phyloP scores from a whole-genome alignment of 345 rosid species.

The Moricandia moricandioides region DNA sequence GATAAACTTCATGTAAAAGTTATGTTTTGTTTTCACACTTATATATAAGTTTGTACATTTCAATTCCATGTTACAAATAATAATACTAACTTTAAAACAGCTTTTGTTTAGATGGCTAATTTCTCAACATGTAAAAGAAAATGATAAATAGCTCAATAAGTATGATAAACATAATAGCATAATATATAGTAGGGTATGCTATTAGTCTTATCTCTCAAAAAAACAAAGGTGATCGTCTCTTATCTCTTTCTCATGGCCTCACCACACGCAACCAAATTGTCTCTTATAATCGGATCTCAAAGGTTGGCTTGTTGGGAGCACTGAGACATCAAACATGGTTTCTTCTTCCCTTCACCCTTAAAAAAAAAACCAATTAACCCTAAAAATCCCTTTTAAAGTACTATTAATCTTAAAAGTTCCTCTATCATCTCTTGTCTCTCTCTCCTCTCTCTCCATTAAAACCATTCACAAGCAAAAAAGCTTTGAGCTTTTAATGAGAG shows the following conservation, averaged over 20 bases:
- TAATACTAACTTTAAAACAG: background rate
- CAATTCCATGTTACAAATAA: background rate
- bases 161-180: background rate
- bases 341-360: slow-evolving; percentile 11
- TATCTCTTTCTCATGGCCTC: slow-evolving; percentile 56
- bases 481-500: slow-evolving; percentile 35
- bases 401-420: slow-evolving; percentile 21
- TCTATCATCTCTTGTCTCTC: background rate
- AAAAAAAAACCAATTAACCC: slow-evolving; percentile 8
- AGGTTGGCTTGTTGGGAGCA: slow-evolving; percentile 65
- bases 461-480: slow-evolving; percentile 27
- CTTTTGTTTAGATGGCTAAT: background rate
- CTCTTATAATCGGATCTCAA: slow-evolving; percentile 69
- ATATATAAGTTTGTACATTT: background rate
- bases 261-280: slow-evolving; percentile 90
- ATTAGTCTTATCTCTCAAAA: slow-evolving; percentile 33
- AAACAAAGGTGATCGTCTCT: slow-evolving; percentile 30
- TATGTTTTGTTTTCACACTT: background rate
- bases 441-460: slow-evolving; percentile 37
- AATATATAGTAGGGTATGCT: slow-evolving; percentile 16
- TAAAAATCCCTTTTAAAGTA: slow-evolving; percentile 17
- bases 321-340: slow-evolving; percentile 58
- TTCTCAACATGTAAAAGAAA: background rate
- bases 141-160: background rate
- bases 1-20: background rate